A percentile compares a stretch with the other conserved stretches of the same genome.
Conservation (phyloP, 345 rosid genomes). For the Salix caprea region DNA sequence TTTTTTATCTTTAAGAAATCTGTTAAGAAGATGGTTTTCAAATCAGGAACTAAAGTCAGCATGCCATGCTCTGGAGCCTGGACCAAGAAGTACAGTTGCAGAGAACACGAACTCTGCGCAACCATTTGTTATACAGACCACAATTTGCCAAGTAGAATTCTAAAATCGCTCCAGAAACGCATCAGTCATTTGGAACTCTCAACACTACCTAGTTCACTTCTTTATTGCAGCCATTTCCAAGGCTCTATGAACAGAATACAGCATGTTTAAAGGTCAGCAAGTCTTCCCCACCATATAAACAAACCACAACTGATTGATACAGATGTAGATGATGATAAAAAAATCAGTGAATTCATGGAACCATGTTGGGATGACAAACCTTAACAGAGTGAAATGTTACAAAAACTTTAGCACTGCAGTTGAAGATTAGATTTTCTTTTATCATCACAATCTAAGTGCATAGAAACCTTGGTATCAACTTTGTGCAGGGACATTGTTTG, state of each 20-base stretch:
- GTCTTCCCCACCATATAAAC: neutral
- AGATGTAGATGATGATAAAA: neutral
- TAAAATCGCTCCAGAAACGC: neutral
- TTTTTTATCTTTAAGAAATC: neutral
- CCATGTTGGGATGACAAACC: neutral
- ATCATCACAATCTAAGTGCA: slow-evolving; percentile 10
- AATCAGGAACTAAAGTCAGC: neutral
- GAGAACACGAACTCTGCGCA: no score
- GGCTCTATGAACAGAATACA: neutral
- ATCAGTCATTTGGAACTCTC: neutral
- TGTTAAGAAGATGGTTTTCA: neutral
- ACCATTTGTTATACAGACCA: neutral
- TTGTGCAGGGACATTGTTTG: slow-evolving; percentile 3
- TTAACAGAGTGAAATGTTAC: neutral
- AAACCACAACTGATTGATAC: neutral
- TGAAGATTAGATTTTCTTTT: slow-evolving; percentile 1
- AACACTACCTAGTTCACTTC: neutral
- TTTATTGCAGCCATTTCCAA: neutral
- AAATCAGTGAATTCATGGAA: neutral
- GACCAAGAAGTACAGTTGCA: neutral
- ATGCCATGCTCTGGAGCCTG: neutral
- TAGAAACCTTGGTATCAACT: slow-evolving; percentile 3
- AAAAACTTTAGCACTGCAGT: neutral
- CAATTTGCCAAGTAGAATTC: neutral
- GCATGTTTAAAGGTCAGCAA: neutral